Evolutionary conservation across 1,284 basidiomycete genomes (phyloP).

Genomic region (Agroathelia rolfsii): DNA sequence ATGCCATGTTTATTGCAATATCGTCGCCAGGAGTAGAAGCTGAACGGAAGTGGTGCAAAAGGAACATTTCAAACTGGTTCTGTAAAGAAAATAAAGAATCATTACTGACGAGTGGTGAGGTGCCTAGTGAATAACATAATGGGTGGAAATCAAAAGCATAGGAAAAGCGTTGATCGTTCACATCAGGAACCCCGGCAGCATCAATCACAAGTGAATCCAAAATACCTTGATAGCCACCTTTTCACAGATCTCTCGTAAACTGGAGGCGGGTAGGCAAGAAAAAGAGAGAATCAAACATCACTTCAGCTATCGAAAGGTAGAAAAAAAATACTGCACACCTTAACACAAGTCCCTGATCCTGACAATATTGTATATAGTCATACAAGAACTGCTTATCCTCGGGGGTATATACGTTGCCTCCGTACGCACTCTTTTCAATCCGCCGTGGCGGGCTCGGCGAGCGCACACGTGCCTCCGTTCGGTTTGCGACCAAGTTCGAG

Average conservation of each 20-base stretch:
- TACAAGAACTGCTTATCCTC: constrained; percentile 74
- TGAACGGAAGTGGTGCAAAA: constrained; percentile 18
- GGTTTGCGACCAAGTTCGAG: constrained; percentile 50
- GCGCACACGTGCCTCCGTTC: constrained; percentile 53
- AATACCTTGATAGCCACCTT: constrained; percentile 67
- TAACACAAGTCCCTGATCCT: constrained; percentile 69
- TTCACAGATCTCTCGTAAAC: constrained; percentile 74
- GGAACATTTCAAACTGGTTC: not conserved
- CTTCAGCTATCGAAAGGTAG: no score
- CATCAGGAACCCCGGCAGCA: no score
- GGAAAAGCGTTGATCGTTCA: no score
- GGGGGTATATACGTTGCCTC: constrained; percentile 72
- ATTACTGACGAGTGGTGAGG: constrained; percentile 73
- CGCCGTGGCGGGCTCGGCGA: constrained; percentile 72
- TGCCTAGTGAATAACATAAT: constrained; percentile 38
- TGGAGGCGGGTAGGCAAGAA: constrained; percentile 19
- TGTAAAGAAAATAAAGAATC: constrained; percentile 3
- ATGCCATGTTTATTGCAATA: constrained; percentile 86
- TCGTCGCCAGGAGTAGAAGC: constrained; percentile 78
- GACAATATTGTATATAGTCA: constrained; percentile 78
- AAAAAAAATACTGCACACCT: constrained; percentile 38
- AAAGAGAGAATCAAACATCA: constrained; percentile 1
- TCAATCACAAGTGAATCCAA: constrained; percentile 6
- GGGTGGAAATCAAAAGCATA: no score
- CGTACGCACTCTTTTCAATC: constrained; percentile 78